A percentile compares a stretch with the other conserved stretches of the same genome.
Evolutionary conservation across 1,284 basidiomycete genomes (phyloP).

Genomic region (Ustilago esculenta): DNA sequence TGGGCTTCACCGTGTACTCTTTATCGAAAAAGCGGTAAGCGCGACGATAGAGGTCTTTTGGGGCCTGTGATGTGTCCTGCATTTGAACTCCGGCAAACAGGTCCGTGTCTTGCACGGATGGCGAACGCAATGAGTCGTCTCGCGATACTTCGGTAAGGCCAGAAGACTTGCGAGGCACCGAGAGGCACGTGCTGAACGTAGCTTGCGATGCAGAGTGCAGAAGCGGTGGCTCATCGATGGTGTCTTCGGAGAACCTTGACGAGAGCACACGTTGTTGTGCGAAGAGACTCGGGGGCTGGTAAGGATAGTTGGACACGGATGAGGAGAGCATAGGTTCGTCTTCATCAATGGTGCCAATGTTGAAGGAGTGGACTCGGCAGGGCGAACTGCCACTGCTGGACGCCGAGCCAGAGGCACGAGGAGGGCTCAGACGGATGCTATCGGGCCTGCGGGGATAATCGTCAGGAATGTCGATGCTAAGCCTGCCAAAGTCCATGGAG

Average conservation of each 20-base stretch:
- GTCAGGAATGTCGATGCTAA: slow-evolving; percentile 43
- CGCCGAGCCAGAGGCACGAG: slow-evolving; percentile 14
- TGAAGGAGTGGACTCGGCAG: slow-evolving; percentile 26
- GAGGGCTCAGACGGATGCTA: slow-evolving; percentile 26
- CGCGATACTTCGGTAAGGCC: slow-evolving; percentile 3
- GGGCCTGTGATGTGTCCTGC: slow-evolving; percentile 6
- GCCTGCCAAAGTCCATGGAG: slow-evolving; percentile 32
- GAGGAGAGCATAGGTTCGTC: slow-evolving; percentile 15
- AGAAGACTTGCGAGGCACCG: slow-evolving; percentile 16
- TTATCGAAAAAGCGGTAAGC: slow-evolving; percentile 47
- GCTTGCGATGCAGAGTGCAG: slow-evolving; percentile 21
- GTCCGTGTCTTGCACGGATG: slow-evolving; percentile 16
- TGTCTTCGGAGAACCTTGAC: slow-evolving; percentile 42
- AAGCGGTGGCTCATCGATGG: slow-evolving; percentile 28
- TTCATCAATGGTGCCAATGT: slow-evolving; percentile 42
- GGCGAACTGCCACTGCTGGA: slow-evolving; percentile 25
- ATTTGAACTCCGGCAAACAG: neutral
- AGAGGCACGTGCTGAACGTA: slow-evolving; percentile 22
- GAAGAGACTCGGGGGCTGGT: slow-evolving; percentile 13
- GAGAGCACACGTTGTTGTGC: slow-evolving; percentile 16
- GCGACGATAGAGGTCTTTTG: slow-evolving; percentile 37
- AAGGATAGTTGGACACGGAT: slow-evolving; percentile 18
- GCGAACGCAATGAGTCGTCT: slow-evolving; percentile 14
- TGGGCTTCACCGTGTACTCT: slow-evolving; percentile 34
- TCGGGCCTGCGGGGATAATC: slow-evolving; percentile 37